Conservation (phyloP, 352 stramenopile species). For the Phytophthora agathidicida region DNA sequence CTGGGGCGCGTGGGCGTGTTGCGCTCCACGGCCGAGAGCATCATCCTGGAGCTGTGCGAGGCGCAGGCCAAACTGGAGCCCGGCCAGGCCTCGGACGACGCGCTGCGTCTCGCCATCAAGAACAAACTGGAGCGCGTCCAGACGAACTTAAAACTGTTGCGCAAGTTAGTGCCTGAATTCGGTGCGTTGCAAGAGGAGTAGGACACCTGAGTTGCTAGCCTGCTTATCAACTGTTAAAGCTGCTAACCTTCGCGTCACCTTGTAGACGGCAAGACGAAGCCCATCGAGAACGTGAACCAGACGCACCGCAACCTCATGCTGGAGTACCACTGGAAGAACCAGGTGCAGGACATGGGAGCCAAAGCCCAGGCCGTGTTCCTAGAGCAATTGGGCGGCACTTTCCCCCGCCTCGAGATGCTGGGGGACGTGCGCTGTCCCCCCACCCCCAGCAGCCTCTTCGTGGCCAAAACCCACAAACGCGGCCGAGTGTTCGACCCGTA, state of each 20-base stretch:
- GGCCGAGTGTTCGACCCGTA: conserved; percentile 82
- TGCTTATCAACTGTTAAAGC: neutral
- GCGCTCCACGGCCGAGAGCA: conserved; percentile 84
- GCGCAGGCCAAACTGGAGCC: conserved; percentile 70
- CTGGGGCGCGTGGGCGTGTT: conserved; percentile 83
- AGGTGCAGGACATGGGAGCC: conserved; percentile 86
- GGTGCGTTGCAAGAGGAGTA: conserved; percentile 44
- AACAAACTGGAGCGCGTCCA: conserved; percentile 87
- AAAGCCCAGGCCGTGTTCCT: conserved; percentile 86
- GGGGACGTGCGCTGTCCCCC: conserved; percentile 80
- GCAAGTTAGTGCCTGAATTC: conserved; percentile 85
- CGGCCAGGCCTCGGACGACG: conserved; percentile 56
- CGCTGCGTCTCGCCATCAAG: conserved; percentile 80
- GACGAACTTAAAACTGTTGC: conserved; percentile 86
- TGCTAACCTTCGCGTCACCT: too few relatives aligned
- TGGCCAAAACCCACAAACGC: conserved; percentile 85
- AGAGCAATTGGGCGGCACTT: conserved; percentile 69
- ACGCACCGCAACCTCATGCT: conserved; percentile 90
- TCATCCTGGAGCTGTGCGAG: conserved; percentile 84
- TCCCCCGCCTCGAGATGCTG: conserved; percentile 85
- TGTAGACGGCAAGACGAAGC: conserved; percentile 86
- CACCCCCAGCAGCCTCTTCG: conserved; percentile 69
- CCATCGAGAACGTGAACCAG: conserved; percentile 84
- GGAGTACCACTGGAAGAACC: conserved; percentile 91
- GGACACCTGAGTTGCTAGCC: too few relatives aligned